Base-by-base conservation (phyloP, 164 flowering plant species). In the Dillenia turbinata region DNA sequence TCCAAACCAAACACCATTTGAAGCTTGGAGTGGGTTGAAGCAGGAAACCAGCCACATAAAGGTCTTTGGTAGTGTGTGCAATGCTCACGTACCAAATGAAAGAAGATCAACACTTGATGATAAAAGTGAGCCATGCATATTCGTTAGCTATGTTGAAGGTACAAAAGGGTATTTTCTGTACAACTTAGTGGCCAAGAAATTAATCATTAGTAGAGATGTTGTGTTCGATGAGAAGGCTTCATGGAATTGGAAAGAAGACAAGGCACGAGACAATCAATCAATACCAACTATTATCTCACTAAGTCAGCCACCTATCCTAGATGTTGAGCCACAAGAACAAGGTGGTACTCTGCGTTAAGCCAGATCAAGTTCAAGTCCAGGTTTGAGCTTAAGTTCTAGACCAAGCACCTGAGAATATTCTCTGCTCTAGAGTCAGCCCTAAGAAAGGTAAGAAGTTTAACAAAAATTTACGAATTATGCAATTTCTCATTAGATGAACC, bases 21-120 rank as follows among this genome's bases (percentile, higher is more conserved):
- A 69, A 47, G 67, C 63, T 12, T 64, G 51, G 64, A 11, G n/a
- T 48, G 50, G 50, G 12, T 2, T 11, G 50, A 48, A 48, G 50
- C 50, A 2, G 2, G n/a, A 48, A 11, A 2, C 5, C 13, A 48
- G 6, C 50, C 50, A 48, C n/a, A 11, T 48, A 6, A 48, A 48
- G n/a, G 50, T 48, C 12, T 48, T 48, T 48, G 50, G 50, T 48
- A 49, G 56, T 1, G 52, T 60, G 11, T 47, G 47, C 47, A 48
- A 60, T 26, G 15, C 63, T 8, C 9, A 49, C 40, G 14, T 61
- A 16, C 49, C 56, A 14, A 14, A 26, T 10, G 56, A 51, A 10
- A 10, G 15, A 1, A 61, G 46, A 50, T n/a, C 16, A 9, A 62
- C 52, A 22, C 19, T 62, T 2, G 65, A 53, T 53, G 16, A 53